A percentile compares a stretch with the other conserved stretches of the same genome.
Conservation (phyloP, 805 yeast species). For the Lipomyces sp. region DNA sequence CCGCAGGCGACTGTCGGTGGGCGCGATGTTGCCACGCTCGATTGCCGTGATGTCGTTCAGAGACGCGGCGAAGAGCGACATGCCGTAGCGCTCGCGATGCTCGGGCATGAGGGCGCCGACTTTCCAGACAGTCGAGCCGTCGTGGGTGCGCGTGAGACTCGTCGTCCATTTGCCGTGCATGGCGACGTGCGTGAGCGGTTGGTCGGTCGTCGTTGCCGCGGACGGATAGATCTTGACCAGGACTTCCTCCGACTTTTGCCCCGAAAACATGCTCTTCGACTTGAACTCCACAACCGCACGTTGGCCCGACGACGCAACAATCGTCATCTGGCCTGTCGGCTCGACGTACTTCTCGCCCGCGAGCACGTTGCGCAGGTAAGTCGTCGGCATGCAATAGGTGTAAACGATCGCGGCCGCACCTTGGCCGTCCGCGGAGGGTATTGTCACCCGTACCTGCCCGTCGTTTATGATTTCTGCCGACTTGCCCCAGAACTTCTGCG, state of each 20-base stretch:
- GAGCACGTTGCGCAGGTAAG: slow-evolving; percentile 76
- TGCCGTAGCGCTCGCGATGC: slow-evolving; percentile 70
- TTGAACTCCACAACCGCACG: slow-evolving; percentile 72
- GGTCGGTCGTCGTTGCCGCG: slow-evolving; percentile 36
- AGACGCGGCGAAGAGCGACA: slow-evolving; percentile 75
- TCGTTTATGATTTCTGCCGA: slow-evolving; percentile 75
- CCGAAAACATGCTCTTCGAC: slow-evolving; percentile 79
- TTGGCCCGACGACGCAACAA: slow-evolving; percentile 62
- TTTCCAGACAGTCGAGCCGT: slow-evolving; percentile 52
- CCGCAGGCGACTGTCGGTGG: slow-evolving; percentile 84
- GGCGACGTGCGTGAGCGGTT: slow-evolving; percentile 35
- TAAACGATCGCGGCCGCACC: slow-evolving; percentile 39
- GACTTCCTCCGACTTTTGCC: slow-evolving; percentile 65
- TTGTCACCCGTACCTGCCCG: slow-evolving; percentile 61
- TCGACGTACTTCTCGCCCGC: slow-evolving; percentile 95
- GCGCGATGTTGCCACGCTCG: slow-evolving; percentile 64
- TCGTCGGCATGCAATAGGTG: slow-evolving; percentile 79
- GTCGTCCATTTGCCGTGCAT: slow-evolving; percentile 84
- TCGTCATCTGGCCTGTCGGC: slow-evolving; percentile 66
- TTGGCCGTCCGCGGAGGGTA: slow-evolving; percentile 43
- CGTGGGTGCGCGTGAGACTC: slow-evolving; percentile 44
- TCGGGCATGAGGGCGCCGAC: slow-evolving; percentile 62
- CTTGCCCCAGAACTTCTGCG: slow-evolving; percentile 94
- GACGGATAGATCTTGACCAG: slow-evolving; percentile 44
- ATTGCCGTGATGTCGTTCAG: slow-evolving; percentile 74